These are phyloP conservation scores for Podospora comata DNA, from an alignment of 495 filamentous ascomycete genomes.

Conservation along the genomic window DNA sequence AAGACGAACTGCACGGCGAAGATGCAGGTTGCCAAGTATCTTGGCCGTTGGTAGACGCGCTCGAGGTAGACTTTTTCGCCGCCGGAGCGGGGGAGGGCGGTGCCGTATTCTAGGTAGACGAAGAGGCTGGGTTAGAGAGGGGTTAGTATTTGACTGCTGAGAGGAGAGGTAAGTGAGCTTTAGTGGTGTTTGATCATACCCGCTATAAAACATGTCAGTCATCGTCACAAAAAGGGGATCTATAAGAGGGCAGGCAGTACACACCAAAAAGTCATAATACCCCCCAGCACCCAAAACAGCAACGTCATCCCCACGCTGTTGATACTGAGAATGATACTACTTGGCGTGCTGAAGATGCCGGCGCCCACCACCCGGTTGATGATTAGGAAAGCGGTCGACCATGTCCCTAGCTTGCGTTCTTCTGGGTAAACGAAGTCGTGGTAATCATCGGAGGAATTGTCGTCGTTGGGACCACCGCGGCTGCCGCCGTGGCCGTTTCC, in stretches of 20 bases:
- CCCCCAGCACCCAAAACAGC: conserved; percentile 35
- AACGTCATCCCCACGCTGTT: conserved; percentile 34
- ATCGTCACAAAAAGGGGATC: background rate
- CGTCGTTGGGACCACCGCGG: conserved; percentile 7
- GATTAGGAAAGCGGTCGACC: conserved; percentile 37
- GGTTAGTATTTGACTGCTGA: conserved; percentile 8
- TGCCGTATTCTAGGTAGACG: conserved; percentile 38
- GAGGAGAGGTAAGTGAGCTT: background rate
- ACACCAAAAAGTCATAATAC: conserved; percentile 35
- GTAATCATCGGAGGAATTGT: conserved; percentile 30
- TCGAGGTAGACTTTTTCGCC: conserved; percentile 39
- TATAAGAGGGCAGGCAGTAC: background rate
- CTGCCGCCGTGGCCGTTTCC: conserved; percentile 7
- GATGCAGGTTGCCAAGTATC: conserved; percentile 36
- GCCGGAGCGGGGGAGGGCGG: conserved; percentile 33
- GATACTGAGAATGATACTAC: conserved; percentile 26
- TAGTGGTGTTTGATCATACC: conserved; percentile 17
- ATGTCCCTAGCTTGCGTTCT: conserved; percentile 36
- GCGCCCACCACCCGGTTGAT: conserved; percentile 36
- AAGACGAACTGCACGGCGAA: conserved; percentile 42
- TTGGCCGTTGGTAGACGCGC: conserved; percentile 33
- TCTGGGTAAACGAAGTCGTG: conserved; percentile 40
- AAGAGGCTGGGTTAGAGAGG: conserved; percentile 22
- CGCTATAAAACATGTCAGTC: conserved; percentile 19
- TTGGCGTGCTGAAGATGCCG: conserved; percentile 33